Evolutionary conservation across 805 yeast species (phyloP).

Genomic region (Sungouiella blattae): DNA sequence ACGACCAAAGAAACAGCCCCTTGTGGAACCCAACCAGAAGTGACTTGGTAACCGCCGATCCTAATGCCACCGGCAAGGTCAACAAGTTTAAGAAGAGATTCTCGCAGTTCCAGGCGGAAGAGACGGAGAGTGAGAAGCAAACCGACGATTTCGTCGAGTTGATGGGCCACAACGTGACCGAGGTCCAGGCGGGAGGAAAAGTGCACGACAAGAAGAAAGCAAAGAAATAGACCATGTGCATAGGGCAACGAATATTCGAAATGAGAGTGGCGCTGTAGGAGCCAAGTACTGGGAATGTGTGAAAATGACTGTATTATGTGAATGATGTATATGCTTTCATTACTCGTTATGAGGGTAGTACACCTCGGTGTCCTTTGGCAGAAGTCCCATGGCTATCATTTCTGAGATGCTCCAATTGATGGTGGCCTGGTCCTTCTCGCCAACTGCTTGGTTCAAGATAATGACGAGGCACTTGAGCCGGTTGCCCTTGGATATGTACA

Average conservation of each 20-base stretch:
- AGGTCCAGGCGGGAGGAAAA: slow-evolving; percentile 56
- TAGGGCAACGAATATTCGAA: no score
- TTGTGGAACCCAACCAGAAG: slow-evolving; percentile 87
- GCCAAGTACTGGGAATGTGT: no score
- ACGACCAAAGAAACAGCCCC: slow-evolving; percentile 83
- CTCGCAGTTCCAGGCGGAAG: slow-evolving; percentile 36
- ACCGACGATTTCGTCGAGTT: slow-evolving; percentile 50
- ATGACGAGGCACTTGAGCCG: slow-evolving; percentile 18
- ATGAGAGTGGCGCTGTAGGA: no score
- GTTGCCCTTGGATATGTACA: slow-evolving; percentile 13
- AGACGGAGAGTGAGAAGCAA: slow-evolving; percentile 16
- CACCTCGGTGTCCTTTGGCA: slow-evolving; percentile 7
- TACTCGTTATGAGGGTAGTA: no score
- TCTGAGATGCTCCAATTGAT: slow-evolving; percentile 31
- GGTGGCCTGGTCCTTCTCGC: slow-evolving; percentile 19
- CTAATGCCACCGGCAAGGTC: slow-evolving; percentile 80
- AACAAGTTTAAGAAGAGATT: slow-evolving; percentile 70
- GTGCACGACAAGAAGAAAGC: slow-evolving; percentile 45
- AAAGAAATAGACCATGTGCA: slow-evolving; percentile 23
- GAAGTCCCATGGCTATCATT: slow-evolving; percentile 25
- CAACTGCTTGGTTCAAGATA: slow-evolving; percentile 21
- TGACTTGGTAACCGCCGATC: slow-evolving; percentile 69
- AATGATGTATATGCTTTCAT: background rate
- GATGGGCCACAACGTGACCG: slow-evolving; percentile 54
- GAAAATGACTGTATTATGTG: background rate